phyloP scores from a whole-genome alignment of 1,284 basidiomycete genomes.

The Puccinia triticina region DNA sequence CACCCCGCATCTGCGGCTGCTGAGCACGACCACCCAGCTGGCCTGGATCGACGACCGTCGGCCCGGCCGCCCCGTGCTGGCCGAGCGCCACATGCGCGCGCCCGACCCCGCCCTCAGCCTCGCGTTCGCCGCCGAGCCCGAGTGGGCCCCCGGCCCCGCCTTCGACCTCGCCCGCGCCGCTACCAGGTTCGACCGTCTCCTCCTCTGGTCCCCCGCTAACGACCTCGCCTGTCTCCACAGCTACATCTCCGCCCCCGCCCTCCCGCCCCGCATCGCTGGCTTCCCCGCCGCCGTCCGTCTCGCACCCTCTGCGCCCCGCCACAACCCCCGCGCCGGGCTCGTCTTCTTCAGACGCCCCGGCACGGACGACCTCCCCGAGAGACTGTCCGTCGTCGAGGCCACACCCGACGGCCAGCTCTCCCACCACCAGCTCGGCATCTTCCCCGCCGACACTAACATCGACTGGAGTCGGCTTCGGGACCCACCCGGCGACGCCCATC shows the following conservation, averaged over 20 bases:
- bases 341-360: not conserved
- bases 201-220: conserved; percentile 45
- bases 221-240: conserved; percentile 18
- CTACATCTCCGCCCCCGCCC: conserved; percentile 9
- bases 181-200: conserved; percentile 1
- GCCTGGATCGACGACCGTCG: conserved; percentile 38
- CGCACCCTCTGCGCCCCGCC: not conserved
- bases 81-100: conserved; percentile 19
- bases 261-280: conserved; percentile 10
- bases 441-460: not conserved
- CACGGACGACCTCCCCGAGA: not conserved
- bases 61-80: conserved; percentile 17
- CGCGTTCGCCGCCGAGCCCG: conserved; percentile 22
- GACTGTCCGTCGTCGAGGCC: conserved; percentile 30
- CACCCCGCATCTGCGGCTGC: conserved; percentile 32
- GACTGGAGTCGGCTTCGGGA: not conserved
- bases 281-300: conserved; percentile 22
- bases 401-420: conserved; percentile 29
- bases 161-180: not conserved
- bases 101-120: conserved; percentile 37
- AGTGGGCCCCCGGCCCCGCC: not conserved
- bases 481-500: too few relatives aligned
- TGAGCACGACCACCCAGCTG: conserved; percentile 33
- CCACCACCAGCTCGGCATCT: conserved; percentile 34
- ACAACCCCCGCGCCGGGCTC: conserved; percentile 6